Base-by-base conservation (phyloP, 768 basidiomycete species). In the Ramaria rubella region DNA sequence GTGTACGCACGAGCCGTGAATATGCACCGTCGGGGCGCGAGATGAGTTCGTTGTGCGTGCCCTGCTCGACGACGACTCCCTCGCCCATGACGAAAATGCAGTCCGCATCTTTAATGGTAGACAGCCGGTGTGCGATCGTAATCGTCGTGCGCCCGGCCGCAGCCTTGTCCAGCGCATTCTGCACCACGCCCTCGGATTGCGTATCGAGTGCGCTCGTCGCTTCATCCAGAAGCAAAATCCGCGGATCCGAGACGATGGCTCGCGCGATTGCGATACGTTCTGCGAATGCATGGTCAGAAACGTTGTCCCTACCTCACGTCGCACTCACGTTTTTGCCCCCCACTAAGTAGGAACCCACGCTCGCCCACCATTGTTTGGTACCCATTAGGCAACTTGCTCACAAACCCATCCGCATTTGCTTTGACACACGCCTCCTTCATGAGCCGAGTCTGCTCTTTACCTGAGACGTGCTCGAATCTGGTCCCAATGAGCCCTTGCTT, bases 361-460 rank as follows among this genome's bases (percentile, higher is more conserved):
- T 94, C 91, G 34, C 90, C 91, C 27, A 93, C 91, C 75, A 89
- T 75, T 8, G 91, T 94, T 36, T 92, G 86, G 64, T 94, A 94
- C 1, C 89, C 89, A 14, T 82, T 68, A 0, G 92, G 90, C 4
- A 94, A 71, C 64, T 89, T 89, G 57, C 74, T 75, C 61, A 94
- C 83, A 69, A 94, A 94, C 19, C 85, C 85, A 61, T 94, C 87
- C 0, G 90, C 91, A 63, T 94, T 94, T 2, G 92, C 84, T 67
- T 92, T 91, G 70, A 91, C 72, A 62, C 88, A 91, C 1, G 92
- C 92, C 49, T 89, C 83, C 71, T 87, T 86, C 72, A 94, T 80
- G 17, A 93, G 69, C 36, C 75, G 76, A 55, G 86, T 79, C 69
- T 90, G 86, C 64, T 90, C 83, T 55, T 87, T 89, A 15, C 84